Evolutionary conservation across 176 grass and related monocot genomes (phyloP), one percentile per base, ranked within the genome.

Genomic region (Puya raimondii): DNA sequence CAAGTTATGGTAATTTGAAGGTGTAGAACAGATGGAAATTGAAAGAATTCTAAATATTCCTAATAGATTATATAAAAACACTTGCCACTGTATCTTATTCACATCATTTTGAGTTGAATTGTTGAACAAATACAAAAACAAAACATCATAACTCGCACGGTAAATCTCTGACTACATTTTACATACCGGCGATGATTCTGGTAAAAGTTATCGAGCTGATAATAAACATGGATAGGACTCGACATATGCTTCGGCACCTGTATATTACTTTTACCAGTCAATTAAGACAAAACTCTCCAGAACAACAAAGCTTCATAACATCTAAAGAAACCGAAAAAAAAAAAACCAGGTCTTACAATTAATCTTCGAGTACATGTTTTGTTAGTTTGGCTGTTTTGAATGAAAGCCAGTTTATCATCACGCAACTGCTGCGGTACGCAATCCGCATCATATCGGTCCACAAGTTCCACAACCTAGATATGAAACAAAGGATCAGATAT

Each of bases 141-240:
- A 69, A 17, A 51, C 3, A 49, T 29, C 14, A 5, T 25, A 13
- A 13, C 48, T 4, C 11, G 23, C 23, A 52, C 14, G 23, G 12
- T 0, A 70, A 12, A 53, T 23, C 12, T 23, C 4, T 51, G 12
- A 13, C n/a, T 48, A 20, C 27, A 63, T 26, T 52, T 58, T 59
- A 53, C 78, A 29, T 92, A 97, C 89, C 89, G 80, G 48, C 82
- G 79, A 80, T 97, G 93, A 69, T 97, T 97, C 33, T 97, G 93
- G 78, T 97, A 92, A 80, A 97, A 92, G 68, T 85, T 74, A 26
- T 86, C 84, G 0, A 92, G 88, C 84, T 92, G 79, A 49, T 97
- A 97, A 74, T 97, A 92, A 50, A 96, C 61, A 26, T 90, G 71
- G 78, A 96, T 77, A 67, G 86, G 89, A 64, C 83, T 87, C 53